phyloP scores from a whole-genome alignment of 2,329 filamentous ascomycete genomes.

The Ceratocystis albifundus region DNA sequence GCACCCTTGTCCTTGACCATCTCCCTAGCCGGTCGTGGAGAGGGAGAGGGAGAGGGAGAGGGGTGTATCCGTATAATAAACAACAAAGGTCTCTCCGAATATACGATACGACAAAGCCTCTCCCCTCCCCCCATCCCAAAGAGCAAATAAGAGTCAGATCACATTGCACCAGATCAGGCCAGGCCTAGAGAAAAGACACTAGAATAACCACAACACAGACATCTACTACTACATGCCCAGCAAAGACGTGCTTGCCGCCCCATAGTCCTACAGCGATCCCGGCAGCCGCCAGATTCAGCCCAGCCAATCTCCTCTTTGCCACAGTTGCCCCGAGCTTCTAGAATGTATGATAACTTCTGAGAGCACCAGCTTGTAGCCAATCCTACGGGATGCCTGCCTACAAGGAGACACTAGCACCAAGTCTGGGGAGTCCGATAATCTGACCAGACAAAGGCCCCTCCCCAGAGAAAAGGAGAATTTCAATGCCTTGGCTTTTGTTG shows the following conservation, averaged over 20 bases:
- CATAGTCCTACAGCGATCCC: not conserved
- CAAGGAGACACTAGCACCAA: not conserved
- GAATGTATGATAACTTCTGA: not conserved
- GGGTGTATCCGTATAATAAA: no score
- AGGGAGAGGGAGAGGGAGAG: no score
- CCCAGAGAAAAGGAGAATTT: not conserved
- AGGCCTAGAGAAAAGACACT: no score
- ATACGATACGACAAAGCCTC: no score
- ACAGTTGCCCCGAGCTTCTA: not conserved
- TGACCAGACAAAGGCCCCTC: not conserved
- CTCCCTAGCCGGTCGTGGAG: no score
- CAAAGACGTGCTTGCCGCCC: not conserved
- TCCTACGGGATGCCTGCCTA: no score
- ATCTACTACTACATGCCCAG: not conserved
- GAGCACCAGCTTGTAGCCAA: no score
- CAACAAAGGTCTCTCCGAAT: no score
- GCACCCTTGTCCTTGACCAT: no score
- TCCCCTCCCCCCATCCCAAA: no score
- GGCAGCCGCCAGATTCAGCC: conserved; percentile 2
- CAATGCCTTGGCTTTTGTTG: not conserved
- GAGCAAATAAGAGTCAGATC: no score
- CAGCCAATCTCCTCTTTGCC: not conserved
- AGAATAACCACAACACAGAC: no score
- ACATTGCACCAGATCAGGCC: not conserved
- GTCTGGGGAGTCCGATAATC: not conserved